Evolutionary conservation across 2,329 filamentous ascomycete species (phyloP).

Genomic region (Trichoderma polysporum): DNA sequence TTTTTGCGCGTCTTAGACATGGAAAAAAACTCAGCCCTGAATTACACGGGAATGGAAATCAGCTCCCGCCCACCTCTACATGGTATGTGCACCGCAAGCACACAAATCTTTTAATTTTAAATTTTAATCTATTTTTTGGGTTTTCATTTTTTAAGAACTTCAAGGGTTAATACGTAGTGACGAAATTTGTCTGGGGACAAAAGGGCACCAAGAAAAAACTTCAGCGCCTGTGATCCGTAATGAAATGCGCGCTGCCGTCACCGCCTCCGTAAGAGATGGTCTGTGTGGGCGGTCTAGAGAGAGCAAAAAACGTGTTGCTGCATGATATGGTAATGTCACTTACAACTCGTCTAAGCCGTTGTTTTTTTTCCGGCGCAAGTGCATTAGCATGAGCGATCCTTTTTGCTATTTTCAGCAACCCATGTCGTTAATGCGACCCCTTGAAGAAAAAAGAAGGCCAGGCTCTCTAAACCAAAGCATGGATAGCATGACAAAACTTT

Average conservation of each 20-base stretch:
- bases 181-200: neutral
- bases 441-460: neutral
- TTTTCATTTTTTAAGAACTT: neutral
- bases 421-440: slow-evolving; percentile 6
- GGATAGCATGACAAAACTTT: neutral
- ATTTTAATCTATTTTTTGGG: neutral
- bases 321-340: neutral
- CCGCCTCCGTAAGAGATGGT: slow-evolving; percentile 1
- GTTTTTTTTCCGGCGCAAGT: slow-evolving; percentile 6
- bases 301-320: neutral
- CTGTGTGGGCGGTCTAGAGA: neutral
- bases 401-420: slow-evolving; percentile 4
- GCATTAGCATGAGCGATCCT: slow-evolving; percentile 17
- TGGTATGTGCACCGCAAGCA: neutral
- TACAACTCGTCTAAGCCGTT: neutral
- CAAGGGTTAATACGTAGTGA: neutral
- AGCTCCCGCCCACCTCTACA: neutral
- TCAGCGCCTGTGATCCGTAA: neutral
- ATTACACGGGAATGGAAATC: neutral
- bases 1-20: slow-evolving; percentile 5
- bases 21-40: neutral
- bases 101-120: neutral
- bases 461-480: neutral
- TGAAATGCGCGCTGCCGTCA: slow-evolving; percentile 7
- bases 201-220: neutral